phyloP scores from a whole-genome alignment of 768 basidiomycete genomes.

The Pholiota microspora region DNA sequence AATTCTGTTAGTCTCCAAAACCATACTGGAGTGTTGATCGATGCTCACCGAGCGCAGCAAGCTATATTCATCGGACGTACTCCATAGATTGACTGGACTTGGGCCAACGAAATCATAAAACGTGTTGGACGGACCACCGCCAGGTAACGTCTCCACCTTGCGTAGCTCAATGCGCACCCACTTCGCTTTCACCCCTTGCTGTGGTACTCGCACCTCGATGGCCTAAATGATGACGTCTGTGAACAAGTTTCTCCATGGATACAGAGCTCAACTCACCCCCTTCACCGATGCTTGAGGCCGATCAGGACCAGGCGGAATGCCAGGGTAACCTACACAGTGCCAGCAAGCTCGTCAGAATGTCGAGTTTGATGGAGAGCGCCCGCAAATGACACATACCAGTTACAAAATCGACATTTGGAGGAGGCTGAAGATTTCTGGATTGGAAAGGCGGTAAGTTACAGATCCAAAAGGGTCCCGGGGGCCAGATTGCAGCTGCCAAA shows the following conservation, averaged over 20 bases:
- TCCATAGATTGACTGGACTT: conserved; percentile 84
- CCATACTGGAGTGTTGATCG: background rate
- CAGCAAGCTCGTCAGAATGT: background rate
- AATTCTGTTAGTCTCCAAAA: conserved; percentile 7
- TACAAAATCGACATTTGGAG: conserved; percentile 88
- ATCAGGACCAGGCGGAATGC: conserved; percentile 77
- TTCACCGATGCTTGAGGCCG: conserved; percentile 82
- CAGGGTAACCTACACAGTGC: conserved; percentile 63
- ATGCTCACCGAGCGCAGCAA: conserved; percentile 61
- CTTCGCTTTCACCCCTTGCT: conserved; percentile 80
- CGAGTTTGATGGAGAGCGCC: background rate
- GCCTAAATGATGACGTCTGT: conserved; percentile 43
- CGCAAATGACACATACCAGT: conserved; percentile 49
- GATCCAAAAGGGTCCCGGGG: background rate
- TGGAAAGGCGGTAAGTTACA: conserved; percentile 4
- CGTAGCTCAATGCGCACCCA: conserved; percentile 91
- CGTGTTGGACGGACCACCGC: conserved; percentile 63
- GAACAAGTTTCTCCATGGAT: background rate
- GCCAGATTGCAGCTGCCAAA: conserved; percentile 1
- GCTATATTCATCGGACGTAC: conserved; percentile 71
- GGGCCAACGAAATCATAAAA: conserved; percentile 82
- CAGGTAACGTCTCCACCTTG: conserved; percentile 83
- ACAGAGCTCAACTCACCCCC: conserved; percentile 55
- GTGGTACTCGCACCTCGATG: conserved; percentile 78
- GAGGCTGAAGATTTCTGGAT: conserved; percentile 74